Conservation (phyloP, 2,329 filamentous ascomycete species). For the Bipolaris bicolor region DNA sequence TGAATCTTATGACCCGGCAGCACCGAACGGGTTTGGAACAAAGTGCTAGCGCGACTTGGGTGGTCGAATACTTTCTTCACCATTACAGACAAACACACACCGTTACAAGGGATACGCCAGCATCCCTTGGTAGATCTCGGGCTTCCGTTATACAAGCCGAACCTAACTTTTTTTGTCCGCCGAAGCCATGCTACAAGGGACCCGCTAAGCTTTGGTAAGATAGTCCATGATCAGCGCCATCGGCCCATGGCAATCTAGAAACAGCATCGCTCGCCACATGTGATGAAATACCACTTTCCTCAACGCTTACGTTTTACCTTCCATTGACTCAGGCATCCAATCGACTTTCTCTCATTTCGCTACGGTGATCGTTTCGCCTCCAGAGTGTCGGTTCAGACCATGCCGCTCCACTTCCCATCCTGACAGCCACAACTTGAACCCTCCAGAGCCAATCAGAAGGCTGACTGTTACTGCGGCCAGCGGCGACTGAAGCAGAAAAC, state of each 20-base stretch:
- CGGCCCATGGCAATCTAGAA: slow-evolving; percentile 46
- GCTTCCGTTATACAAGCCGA: slow-evolving; percentile 15
- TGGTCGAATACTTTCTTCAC: slow-evolving; percentile 2
- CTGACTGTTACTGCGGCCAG: slow-evolving; percentile 23
- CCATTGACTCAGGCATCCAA: slow-evolving; percentile 26
- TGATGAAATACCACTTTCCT: slow-evolving; percentile 30
- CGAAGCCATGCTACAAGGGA: slow-evolving; percentile 22
- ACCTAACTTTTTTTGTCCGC: slow-evolving; percentile 12
- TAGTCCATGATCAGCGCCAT: slow-evolving; percentile 39
- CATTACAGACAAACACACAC: slow-evolving; percentile 5
- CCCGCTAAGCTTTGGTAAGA: slow-evolving; percentile 41
- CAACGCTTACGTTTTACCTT: slow-evolving; percentile 26
- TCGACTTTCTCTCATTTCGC: slow-evolving; percentile 18
- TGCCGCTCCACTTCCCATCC: slow-evolving; percentile 38
- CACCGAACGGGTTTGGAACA: slow-evolving; percentile 5
- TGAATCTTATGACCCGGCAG: slow-evolving; percentile 5
- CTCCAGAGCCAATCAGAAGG: slow-evolving; percentile 38
- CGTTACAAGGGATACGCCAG: slow-evolving; percentile 5
- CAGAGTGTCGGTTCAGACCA: slow-evolving; percentile 40
- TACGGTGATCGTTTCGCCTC: slow-evolving; percentile 47
- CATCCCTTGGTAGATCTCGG: slow-evolving; percentile 1
- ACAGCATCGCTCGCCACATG: slow-evolving; percentile 45
- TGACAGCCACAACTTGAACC: slow-evolving; percentile 37
- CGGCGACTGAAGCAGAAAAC: slow-evolving; percentile 46
- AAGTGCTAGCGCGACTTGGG: slow-evolving; percentile 1